Evolutionary conservation across 1,284 basidiomycete genomes (phyloP), one percentile per base, ranked within the genome.

Genomic region (Athelia psychrophila): DNA sequence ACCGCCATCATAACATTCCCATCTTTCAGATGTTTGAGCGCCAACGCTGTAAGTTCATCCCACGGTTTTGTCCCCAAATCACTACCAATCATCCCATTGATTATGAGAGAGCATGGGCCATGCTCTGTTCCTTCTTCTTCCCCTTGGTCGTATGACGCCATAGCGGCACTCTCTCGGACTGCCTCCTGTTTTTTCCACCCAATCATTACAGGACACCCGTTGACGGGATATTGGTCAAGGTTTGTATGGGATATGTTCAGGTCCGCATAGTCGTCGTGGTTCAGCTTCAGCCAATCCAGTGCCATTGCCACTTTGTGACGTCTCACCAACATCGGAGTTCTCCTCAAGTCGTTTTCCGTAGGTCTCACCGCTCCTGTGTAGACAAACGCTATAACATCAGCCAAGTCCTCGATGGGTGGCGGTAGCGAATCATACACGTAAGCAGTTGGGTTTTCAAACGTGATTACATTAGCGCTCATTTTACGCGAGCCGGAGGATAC

Each of bases 291-390:
- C 67, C 67, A 69, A n/a, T 63, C 50, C 5, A 70, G 49, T 3
- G 66, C 65, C n/a, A 20, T 35, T 16, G 33, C 18, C 1, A 66
- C 58, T 19, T 49, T 33, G 22, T 63, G 53, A 16, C 57, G 12
- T 22, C 60, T 35, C 1, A 67, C 61, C 16, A 66, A 49, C 19
- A 68, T 75, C 72, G 65, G 67, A 23, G 57, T 64, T n/a, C 63
- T 22, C 27, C 56, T 44, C 19, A 60, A 57, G 47, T 67, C 61
- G 18, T 60, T 56, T 9, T 55, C 16, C 19, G 60, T 61, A 15
- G 66, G 65, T 42, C 54, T 50, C 33, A 16, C 27, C 6, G 44
- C 10, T 9, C 44, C 44, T n/a, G 22, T 24, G 24, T 23, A 55
- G 47, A 56, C 45, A 33, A 55, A 46, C 8, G 51, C 51, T 8